These are phyloP conservation scores for Mortierella sp. DNA, from an alignment of 371 early-diverging fungal genomes.

Conservation along the genomic window DNA sequence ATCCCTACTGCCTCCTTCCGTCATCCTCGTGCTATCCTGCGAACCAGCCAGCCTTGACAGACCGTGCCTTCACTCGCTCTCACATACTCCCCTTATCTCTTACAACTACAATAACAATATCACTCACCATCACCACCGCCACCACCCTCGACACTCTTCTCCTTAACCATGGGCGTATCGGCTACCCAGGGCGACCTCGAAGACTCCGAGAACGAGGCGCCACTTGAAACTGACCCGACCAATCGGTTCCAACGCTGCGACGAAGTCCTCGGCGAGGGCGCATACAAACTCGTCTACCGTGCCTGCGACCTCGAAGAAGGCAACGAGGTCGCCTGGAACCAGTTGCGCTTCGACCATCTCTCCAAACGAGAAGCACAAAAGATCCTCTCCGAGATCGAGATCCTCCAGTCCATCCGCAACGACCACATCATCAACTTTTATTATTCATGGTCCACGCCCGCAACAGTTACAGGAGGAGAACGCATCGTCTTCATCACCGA, in stretches of 20 bases:
- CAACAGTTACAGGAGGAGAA: constrained; percentile 67
- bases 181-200: constrained; percentile 41
- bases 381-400: constrained; percentile 73
- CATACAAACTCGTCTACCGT: constrained; percentile 91
- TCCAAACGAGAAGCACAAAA: constrained; percentile 69
- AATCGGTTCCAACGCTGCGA: constrained; percentile 80
- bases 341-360: constrained; percentile 75
- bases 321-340: constrained; percentile 95
- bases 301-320: constrained; percentile 93
- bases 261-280: constrained; percentile 84
- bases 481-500: constrained; percentile 93
- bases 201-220: constrained; percentile 62
- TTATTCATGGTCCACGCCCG: constrained; percentile 74
- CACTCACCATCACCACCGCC: constrained; percentile 1
- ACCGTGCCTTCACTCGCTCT: background rate
- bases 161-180: constrained; percentile 37
- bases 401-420: constrained; percentile 85
- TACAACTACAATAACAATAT: background rate
- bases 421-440: constrained; percentile 92
- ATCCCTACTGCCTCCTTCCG: background rate
- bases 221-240: constrained; percentile 75
- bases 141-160: constrained; percentile 27
- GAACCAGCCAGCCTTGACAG: background rate
- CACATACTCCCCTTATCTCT: background rate
- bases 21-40: background rate